Conservation (phyloP, 768 basidiomycete species). For the Calocybe indica region DNA sequence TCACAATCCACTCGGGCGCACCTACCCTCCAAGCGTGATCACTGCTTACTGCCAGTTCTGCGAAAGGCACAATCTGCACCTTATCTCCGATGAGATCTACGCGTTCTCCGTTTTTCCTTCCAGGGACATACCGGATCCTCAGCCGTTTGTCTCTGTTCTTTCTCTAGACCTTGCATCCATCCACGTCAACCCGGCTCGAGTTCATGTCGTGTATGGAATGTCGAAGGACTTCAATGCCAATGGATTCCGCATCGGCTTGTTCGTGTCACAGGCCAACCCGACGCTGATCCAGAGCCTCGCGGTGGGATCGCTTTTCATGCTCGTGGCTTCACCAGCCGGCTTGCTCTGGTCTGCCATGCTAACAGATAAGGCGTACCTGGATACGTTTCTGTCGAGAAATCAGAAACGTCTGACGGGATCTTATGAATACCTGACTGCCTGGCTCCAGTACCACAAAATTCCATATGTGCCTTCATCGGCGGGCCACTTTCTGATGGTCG, state of each 20-base stretch:
- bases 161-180: constrained; percentile 13
- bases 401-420: constrained; percentile 8
- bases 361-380: constrained; percentile 10
- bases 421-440: constrained; percentile 16
- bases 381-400: constrained; percentile 14
- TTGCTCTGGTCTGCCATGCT: constrained; percentile 17
- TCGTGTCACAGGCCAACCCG: constrained; percentile 12
- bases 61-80: constrained; percentile 18
- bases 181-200: constrained; percentile 14
- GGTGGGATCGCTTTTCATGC: constrained; percentile 12
- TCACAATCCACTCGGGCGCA: constrained; percentile 22
- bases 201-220: constrained; percentile 21
- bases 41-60: constrained; percentile 12
- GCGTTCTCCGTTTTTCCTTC: constrained; percentile 17
- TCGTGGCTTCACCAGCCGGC: constrained; percentile 15
- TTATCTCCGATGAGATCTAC: constrained; percentile 24
- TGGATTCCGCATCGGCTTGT: constrained; percentile 19
- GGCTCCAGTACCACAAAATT: constrained; percentile 17
- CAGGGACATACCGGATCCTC: constrained; percentile 11
- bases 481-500: constrained; percentile 13
- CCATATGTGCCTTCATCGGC: constrained; percentile 11
- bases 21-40: constrained; percentile 13
- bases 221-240: constrained; percentile 24
- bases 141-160: constrained; percentile 16
- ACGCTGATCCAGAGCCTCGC: constrained; percentile 11